Evolutionary conservation across 2,329 filamentous ascomycete species (phyloP).

Genomic region (Hypocrella siamensis): DNA sequence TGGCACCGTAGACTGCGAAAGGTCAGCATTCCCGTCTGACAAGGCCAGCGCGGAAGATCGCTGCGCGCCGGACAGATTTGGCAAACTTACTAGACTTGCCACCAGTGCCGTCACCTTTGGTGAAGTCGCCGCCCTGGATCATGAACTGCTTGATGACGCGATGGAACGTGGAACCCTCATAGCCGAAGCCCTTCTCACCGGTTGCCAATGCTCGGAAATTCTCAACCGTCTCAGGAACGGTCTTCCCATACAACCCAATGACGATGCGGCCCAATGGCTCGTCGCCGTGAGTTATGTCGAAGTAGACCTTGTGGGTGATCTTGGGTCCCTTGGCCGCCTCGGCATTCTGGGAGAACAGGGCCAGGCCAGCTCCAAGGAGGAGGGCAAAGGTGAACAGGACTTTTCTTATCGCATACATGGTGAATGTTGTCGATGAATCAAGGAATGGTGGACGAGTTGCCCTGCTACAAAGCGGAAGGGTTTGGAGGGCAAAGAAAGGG

Average conservation of each 20-base stretch:
- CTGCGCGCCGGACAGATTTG: too few relatives aligned
- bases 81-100: constrained; percentile 60
- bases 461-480: not conserved
- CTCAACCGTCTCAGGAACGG: constrained; percentile 44
- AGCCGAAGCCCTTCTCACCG: not conserved
- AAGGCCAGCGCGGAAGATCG: too few relatives aligned
- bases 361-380: constrained; percentile 57
- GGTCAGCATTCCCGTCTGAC: constrained; percentile 5
- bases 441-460: not conserved
- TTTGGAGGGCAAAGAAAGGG: constrained; percentile 2
- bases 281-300: constrained; percentile 67
- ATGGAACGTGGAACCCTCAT: not conserved
- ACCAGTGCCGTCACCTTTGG: constrained; percentile 65
- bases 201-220: not conserved
- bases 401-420: constrained; percentile 62
- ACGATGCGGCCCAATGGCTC: constrained; percentile 59
- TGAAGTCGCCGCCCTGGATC: constrained; percentile 48
- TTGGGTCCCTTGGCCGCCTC: constrained; percentile 75
- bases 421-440: constrained; percentile 12
- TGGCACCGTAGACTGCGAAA: constrained; percentile 55
- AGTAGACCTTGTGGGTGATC: constrained; percentile 92
- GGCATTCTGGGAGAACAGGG: constrained; percentile 60
- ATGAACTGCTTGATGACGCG: constrained; percentile 1
- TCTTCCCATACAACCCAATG: constrained; percentile 77
- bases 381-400: constrained; percentile 58